These are phyloP conservation scores for Saxophila tyrrhenica DNA, from an alignment of 495 filamentous ascomycete genomes.

Conservation along the genomic window DNA sequence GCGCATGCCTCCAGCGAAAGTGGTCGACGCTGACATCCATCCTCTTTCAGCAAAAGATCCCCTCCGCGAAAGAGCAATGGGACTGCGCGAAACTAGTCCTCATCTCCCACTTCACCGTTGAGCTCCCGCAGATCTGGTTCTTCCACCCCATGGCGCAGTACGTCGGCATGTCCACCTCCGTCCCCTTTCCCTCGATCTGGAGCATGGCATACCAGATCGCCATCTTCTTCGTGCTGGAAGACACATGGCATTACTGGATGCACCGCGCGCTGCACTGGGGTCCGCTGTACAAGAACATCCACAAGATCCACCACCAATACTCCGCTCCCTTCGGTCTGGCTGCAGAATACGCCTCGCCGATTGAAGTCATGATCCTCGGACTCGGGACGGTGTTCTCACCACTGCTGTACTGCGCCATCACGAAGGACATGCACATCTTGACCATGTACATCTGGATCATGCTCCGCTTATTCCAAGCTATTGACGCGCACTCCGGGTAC, in stretches of 20 bases:
- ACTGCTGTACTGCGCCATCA: constrained; percentile 75
- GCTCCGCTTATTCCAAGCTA: constrained; percentile 87
- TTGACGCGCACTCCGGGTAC: constrained; percentile 93
- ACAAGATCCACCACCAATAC: constrained; percentile 99
- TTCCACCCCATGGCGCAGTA: constrained; percentile 97
- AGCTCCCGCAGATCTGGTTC: constrained; percentile 96
- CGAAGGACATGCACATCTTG: constrained; percentile 78
- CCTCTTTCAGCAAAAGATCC: constrained; percentile 62
- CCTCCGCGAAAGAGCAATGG: constrained; percentile 84
- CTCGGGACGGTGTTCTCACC: constrained; percentile 75
- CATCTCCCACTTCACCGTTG: constrained; percentile 88
- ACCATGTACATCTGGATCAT: constrained; percentile 99
- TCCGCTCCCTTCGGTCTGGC: constrained; percentile 93
- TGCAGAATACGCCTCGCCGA: constrained; percentile 94
- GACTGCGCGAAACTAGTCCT: constrained; percentile 85
- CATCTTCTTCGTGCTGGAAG: constrained; percentile 91
- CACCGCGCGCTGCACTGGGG: constrained; percentile 94
- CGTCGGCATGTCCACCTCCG: constrained; percentile 75
- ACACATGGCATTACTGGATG: constrained; percentile 97
- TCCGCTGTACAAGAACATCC: constrained; percentile 82
- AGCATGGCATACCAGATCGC: constrained; percentile 88
- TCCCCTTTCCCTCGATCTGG: constrained; percentile 75
- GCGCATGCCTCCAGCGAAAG: no score
- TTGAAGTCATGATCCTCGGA: constrained; percentile 97
- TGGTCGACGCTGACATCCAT: constrained; percentile 2